Evolutionary conservation across 2,329 filamentous ascomycete species (phyloP).

Genomic region (Penicillium rolfsii): DNA sequence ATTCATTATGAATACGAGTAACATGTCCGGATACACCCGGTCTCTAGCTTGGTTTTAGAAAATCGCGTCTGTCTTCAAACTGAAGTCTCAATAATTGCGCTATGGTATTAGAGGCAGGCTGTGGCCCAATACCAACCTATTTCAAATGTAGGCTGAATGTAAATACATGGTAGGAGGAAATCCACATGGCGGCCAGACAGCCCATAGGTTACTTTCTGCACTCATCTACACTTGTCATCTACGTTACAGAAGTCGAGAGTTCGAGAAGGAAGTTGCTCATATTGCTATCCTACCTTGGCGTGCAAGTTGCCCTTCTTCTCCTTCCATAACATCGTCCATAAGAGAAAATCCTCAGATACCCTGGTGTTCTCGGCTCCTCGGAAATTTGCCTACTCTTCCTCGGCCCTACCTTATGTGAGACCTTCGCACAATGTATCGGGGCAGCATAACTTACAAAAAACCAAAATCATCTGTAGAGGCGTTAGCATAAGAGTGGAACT

Average conservation of each 20-base stretch:
- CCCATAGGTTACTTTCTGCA: too few relatives aligned
- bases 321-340: background rate
- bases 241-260: background rate
- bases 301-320: background rate
- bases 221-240: background rate
- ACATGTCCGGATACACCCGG: background rate
- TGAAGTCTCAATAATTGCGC: background rate
- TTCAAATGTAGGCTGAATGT: background rate
- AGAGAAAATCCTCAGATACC: too few relatives aligned
- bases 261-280: background rate
- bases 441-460: conserved; percentile 2
- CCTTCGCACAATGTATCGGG: background rate
- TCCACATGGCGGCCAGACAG: background rate
- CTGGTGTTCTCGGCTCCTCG: too few relatives aligned
- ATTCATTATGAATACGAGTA: background rate
- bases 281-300: background rate
- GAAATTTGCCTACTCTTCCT: background rate
- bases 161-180: background rate
- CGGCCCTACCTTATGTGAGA: background rate
- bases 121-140: background rate
- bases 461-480: conserved; percentile 1
- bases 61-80: background rate
- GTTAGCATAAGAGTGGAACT: background rate
- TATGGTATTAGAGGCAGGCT: background rate
- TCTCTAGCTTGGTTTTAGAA: background rate